A percentile compares a stretch with the other conserved stretches of the same genome.
phyloP scores from a whole-genome alignment of 2,329 filamentous ascomycete genomes.

The Aspergillus jensenii region DNA sequence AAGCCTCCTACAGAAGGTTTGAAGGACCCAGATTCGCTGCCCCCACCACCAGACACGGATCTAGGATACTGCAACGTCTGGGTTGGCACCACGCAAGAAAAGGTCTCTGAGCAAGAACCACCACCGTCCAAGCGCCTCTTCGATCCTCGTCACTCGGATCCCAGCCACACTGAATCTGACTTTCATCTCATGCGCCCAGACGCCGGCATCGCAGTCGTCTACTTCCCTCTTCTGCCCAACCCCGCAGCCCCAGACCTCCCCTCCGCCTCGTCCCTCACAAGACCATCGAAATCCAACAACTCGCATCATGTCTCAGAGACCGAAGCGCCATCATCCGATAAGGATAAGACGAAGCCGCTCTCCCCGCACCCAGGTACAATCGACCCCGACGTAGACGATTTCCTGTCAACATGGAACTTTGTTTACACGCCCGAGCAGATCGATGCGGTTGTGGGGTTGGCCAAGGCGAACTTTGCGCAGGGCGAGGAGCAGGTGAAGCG shows the following conservation, averaged over 20 bases:
- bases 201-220: slow-evolving; percentile 84
- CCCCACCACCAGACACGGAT: slow-evolving; percentile 42
- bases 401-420: slow-evolving; percentile 97
- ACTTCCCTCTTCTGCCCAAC: slow-evolving; percentile 87
- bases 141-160: slow-evolving; percentile 51
- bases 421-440: slow-evolving; percentile 90
- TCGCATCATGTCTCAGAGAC: slow-evolving; percentile 22
- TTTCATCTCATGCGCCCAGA: slow-evolving; percentile 72
- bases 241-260: slow-evolving; percentile 43
- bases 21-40: slow-evolving; percentile 44
- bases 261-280: slow-evolving; percentile 20
- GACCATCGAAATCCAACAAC: slow-evolving; percentile 24
- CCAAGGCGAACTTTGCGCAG: slow-evolving; percentile 82
- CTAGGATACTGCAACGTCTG: slow-evolving; percentile 92
- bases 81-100: slow-evolving; percentile 82
- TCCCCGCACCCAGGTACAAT: slow-evolving; percentile 62
- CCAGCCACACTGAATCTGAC: slow-evolving; percentile 62
- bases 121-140: slow-evolving; percentile 53
- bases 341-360: slow-evolving; percentile 22
- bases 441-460: slow-evolving; percentile 77
- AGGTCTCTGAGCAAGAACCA: slow-evolving; percentile 55
- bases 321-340: slow-evolving; percentile 12
- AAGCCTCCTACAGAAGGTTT: slow-evolving; percentile 35
- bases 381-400: slow-evolving; percentile 80
- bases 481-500: slow-evolving; percentile 74